Base-by-base conservation (phyloP, 2,329 filamentous ascomycete species). In the Cercospora sesami region DNA sequence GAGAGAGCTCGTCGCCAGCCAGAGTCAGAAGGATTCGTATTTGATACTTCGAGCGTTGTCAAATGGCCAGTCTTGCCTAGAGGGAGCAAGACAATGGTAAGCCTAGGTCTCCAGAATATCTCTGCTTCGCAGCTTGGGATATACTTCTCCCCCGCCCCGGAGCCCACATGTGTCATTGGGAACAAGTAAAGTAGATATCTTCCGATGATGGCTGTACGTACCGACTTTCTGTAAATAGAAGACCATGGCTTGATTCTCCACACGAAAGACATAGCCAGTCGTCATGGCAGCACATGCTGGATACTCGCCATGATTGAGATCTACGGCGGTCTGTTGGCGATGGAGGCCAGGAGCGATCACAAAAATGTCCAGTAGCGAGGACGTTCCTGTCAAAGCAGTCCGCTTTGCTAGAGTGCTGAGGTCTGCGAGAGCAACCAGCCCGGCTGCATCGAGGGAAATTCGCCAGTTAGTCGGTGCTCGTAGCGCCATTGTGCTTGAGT, bases 261-360 rank as follows among this genome's bases (percentile, higher is more conserved):
- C 76, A 2, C 80, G 77, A 58, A 82, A 83, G 18, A 81, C 76
- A 60, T 82, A 81, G 63, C 80, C 80, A 8, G 74, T 82, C 67
- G 75, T 82, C 78, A 80, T 82, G 5, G 80, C 80, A 4, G 79
- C 79, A 14, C 79, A 78, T 21, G 80, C 80, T 39, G 79, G 76
- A 63, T 78, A 79, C 65, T 83, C 81, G 2, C 80, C 80, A 5
- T 73, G 77, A 67, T 81, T 81, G 7, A 67, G 45, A 18, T 16
- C 64, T 5, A 89, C 77, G 9, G 86, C 86, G 4, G 83, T 81
- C 72, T 89, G 86, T 72, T 89, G 86, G 71, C 85, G 85, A 76
- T 90, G 88, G 61, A 89, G 74, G 0, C 88, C 87, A 0, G 87
- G 87, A 1, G 85, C 86, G 2, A 90, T 80, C 12, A 89, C 79